Evolutionary conservation across 176 grass and related monocot species (phyloP), one percentile per base, ranked within the genome.

Genomic region (Zoysia japonica): DNA sequence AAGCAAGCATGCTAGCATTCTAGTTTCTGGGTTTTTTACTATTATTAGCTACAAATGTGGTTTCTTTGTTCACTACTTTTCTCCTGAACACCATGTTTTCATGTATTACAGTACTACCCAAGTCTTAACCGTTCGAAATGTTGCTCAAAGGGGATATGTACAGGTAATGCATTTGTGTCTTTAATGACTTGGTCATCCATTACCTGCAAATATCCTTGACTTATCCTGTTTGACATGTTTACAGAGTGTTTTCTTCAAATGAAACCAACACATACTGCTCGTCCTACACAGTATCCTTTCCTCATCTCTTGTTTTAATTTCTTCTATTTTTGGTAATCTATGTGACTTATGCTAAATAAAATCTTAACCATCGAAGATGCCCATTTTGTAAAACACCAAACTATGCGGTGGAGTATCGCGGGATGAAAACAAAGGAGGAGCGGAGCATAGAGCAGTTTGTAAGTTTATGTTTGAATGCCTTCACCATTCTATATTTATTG

Each of bases 161-260:
- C 96, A 82, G 96, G 96, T 99, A 95, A 67, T 46, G 36, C 72
- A 76, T 76, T 17, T 85, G 44, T 75, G 11, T 36, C 65, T 53
- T n/a, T 39, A 35, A 36, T 37, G 45, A 66, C 57, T 70, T 28
- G 5, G 4, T 47, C 51, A 73, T 52, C 68, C 7, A 12, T 53
- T 55, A 62, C 44, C 28, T 68, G 71, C 37, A 78, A n/a, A 59
- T 76, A 10, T 68, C 66, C 66, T 28, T 67, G 81, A 81, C 52
- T 75, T 78, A 65, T 52, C 44, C 50, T 87, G 7, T 59, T 82
- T 89, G 43, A 19, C 79, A n/a, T 78, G 83, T 81, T 77, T 91
- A 63, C 79, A 99, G 96, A 99, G 82, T 99, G 96, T 70, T 99
- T 99, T 89, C 92, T 99, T 76, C 92, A 99, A 78, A 91, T 99